A percentile compares a stretch with the other conserved stretches of the same genome.
phyloP scores from a whole-genome alignment of 768 basidiomycete genomes.

The Scleroderma citrinum region DNA sequence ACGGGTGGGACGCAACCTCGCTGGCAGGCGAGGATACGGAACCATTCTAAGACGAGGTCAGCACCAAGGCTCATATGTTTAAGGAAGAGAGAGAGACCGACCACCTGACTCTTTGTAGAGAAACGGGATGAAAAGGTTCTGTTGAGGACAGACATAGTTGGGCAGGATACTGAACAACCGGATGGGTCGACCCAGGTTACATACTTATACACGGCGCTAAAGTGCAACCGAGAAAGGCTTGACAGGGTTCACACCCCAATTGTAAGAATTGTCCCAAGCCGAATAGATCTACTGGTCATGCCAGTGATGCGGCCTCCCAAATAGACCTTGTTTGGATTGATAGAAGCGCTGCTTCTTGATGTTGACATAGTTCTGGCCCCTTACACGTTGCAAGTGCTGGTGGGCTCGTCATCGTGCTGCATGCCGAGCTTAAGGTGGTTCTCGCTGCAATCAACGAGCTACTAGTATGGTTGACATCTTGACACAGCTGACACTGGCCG shows the following conservation, averaged over 20 bases:
- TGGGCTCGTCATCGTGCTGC: neutral
- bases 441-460: neutral
- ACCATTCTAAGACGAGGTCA: slow-evolving; percentile 1
- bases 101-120: slow-evolving; percentile 21
- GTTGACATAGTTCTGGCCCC: neutral
- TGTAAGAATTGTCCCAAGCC: slow-evolving; percentile 11
- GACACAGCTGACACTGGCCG: no score
- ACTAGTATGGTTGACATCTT: no score
- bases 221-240: no score
- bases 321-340: neutral
- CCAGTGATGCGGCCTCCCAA: neutral
- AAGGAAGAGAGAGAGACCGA: slow-evolving; percentile 7
- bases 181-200: neutral
- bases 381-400: neutral
- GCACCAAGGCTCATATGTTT: no score
- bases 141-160: slow-evolving; percentile 23
- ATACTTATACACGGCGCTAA: slow-evolving; percentile 24
- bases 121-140: slow-evolving; percentile 27
- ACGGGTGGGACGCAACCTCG: neutral
- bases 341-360: neutral
- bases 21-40: slow-evolving; percentile 13
- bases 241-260: slow-evolving; percentile 6
- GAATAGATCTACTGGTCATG: slow-evolving; percentile 11
- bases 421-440: neutral
- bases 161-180: slow-evolving; percentile 1